Base-by-base conservation (phyloP, 805 yeast genomes). In the Candida xiaguanensis region DNA sequence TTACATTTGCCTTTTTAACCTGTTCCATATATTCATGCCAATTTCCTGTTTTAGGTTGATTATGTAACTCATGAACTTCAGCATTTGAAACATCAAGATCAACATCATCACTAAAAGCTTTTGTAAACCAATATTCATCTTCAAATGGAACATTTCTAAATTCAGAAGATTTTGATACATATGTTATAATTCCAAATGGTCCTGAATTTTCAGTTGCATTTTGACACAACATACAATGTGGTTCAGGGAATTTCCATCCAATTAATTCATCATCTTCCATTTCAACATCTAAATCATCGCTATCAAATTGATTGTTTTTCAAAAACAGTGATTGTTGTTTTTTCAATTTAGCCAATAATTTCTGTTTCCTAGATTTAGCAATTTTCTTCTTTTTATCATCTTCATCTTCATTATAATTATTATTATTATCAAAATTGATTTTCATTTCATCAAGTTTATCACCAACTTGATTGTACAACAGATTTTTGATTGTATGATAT, bases 161-260 rank as follows among this genome's bases (percentile, higher is more conserved):
- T 37, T 76, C 80, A 4, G 85, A 74, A 1, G 83, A 67, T 30
- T 74, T 74, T 1, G 79, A 63, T 18, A 83, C 64, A 51, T 77
- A 75, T 7, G 85, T 74, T 36, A 85, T 76, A n/a, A 83, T 71
- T 0, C 96, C 96, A 59, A 82, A 85, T 0, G 85, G 75, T 3
- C 83, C 85, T 16, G 75, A 74, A 15, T 75, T 75, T 15, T 70
- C 71, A 1, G 80, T 73, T 0, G 87, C 81, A 77, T 84, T 85
- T 48, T 87, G 89, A 56, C 96, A 88, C 12, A 88, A 63, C 27
- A 88, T 80, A 56, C 96, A 88, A 46, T 79, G 84, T 22, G 78
- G 79, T 22, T 77, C 79, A 0, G 95, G 93, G 49, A 76, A 86
- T 25, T 63, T 65, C 91, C 90, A 84, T 1, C 72, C 66, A 2